phyloP scores from a whole-genome alignment of 2,329 filamentous ascomycete species.

The Lachnellula suecica region DNA sequence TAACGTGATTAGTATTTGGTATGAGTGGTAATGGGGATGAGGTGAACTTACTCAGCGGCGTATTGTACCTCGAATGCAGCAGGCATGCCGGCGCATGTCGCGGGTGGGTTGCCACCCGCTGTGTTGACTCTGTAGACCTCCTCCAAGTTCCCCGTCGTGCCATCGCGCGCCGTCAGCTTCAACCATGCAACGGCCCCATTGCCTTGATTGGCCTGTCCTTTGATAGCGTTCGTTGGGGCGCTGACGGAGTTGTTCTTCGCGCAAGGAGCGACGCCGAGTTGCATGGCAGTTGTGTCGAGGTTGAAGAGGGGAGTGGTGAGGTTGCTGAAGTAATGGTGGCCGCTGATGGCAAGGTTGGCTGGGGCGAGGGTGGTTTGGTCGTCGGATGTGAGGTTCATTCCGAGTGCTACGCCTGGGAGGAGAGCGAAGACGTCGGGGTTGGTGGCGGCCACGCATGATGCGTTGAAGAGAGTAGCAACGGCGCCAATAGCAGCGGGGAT shows the following conservation, averaged over 20 bases:
- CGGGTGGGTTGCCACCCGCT: conserved; percentile 74
- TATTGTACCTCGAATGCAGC: conserved; percentile 74
- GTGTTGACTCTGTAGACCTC: conserved; percentile 85
- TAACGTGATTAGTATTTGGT: conserved; percentile 5
- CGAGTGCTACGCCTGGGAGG: conserved; percentile 67
- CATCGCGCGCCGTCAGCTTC: conserved; percentile 58
- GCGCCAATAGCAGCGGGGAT: conserved; percentile 70
- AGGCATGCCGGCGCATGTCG: conserved; percentile 66
- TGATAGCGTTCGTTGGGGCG: conserved; percentile 61
- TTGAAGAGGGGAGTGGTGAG: conserved; percentile 76
- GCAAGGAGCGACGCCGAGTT: conserved; percentile 61
- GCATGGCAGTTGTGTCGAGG: conserved; percentile 56
- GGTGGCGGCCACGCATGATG: conserved; percentile 72
- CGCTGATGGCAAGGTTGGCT: conserved; percentile 63
- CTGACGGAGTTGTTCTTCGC: conserved; percentile 58
- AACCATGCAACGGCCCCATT: conserved; percentile 79
- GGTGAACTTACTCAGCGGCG: conserved; percentile 72
- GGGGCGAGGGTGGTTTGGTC: conserved; percentile 46
- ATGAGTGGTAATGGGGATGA: background rate
- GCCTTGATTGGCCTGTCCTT: conserved; percentile 56
- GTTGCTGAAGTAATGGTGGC: conserved; percentile 79
- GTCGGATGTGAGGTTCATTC: conserved; percentile 54
- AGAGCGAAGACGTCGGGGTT: conserved; percentile 65
- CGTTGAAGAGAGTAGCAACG: conserved; percentile 83
- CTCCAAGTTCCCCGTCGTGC: conserved; percentile 62